These are phyloP conservation scores for Blastobotrys terrestris DNA, from an alignment of 805 yeast genomes.

Conservation along the genomic window DNA sequence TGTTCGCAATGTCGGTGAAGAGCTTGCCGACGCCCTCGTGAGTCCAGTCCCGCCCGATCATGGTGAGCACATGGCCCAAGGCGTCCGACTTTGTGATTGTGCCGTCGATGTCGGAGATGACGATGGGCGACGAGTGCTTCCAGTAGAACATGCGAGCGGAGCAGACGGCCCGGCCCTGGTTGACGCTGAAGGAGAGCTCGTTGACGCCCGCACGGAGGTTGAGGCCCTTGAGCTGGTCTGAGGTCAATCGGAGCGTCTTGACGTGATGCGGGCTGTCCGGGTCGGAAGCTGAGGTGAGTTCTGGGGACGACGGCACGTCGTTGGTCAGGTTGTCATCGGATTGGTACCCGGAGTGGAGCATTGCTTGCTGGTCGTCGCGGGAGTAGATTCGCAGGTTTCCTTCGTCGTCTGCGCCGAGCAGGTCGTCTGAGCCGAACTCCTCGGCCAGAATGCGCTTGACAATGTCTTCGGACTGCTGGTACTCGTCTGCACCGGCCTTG, in stretches of 20 bases:
- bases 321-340: slow-evolving; percentile 14
- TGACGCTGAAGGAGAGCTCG: slow-evolving; percentile 69
- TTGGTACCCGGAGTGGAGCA: slow-evolving; percentile 4
- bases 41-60: slow-evolving; percentile 97
- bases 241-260: slow-evolving; percentile 83
- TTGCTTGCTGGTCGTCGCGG: slow-evolving; percentile 8
- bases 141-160: slow-evolving; percentile 72
- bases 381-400: slow-evolving; percentile 30
- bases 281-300: slow-evolving; percentile 13
- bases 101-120: slow-evolving; percentile 95
- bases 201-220: slow-evolving; percentile 75
- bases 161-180: slow-evolving; percentile 74
- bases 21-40: slow-evolving; percentile 91
- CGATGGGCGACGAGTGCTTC: slow-evolving; percentile 81
- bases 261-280: slow-evolving; percentile 43
- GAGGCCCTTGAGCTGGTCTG: slow-evolving; percentile 76
- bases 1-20: slow-evolving; percentile 76
- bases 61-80: slow-evolving; percentile 86
- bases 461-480: slow-evolving; percentile 68
- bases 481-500: slow-evolving; percentile 75
- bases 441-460: slow-evolving; percentile 68
- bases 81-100: slow-evolving; percentile 98
- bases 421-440: slow-evolving; percentile 45
- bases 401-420: slow-evolving; percentile 28
- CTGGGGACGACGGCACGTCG: slow-evolving; percentile 13